Evolutionary conservation across 768 basidiomycete species (phyloP).

Genomic region (Tylopilus plumbeoviolaceoides): DNA sequence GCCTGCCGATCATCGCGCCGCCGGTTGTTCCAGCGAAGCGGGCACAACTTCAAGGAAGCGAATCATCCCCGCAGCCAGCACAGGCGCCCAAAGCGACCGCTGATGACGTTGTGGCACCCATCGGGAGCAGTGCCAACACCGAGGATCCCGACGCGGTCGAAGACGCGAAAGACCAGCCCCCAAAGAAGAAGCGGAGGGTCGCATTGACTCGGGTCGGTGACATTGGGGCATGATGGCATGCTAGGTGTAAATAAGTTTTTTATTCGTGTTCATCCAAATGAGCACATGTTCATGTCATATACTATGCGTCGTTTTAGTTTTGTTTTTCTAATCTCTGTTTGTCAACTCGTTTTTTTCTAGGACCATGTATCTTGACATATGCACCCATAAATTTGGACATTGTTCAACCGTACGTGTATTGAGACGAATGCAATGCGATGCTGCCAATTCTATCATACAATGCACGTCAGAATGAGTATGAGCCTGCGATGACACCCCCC

Average conservation of each 20-base stretch:
- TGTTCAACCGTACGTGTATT: conserved; percentile 20
- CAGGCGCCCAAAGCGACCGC: conserved; percentile 30
- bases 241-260: neutral
- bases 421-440: conserved; percentile 20
- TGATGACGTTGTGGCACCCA: conserved; percentile 17
- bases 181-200: conserved; percentile 85
- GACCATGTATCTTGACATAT: conserved; percentile 7
- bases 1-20: conserved; percentile 28
- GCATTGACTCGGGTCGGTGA: conserved; percentile 69
- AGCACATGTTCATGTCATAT: too few species aligned
- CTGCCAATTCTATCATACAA: conserved; percentile 9
- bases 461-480: conserved; percentile 2
- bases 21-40: conserved; percentile 35
- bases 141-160: conserved; percentile 13
- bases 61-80: conserved; percentile 5
- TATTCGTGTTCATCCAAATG: conserved; percentile 8
- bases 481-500: neutral
- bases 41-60: conserved; percentile 28
- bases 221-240: conserved; percentile 28
- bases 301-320: conserved; percentile 7
- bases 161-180: conserved; percentile 45
- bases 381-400: conserved; percentile 1
- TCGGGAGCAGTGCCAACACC: conserved; percentile 11
- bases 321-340: conserved; percentile 10
- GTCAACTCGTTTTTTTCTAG: neutral